phyloP scores from a whole-genome alignment of 2,329 filamentous ascomycete species.

The Aspergillus sclerotialis region DNA sequence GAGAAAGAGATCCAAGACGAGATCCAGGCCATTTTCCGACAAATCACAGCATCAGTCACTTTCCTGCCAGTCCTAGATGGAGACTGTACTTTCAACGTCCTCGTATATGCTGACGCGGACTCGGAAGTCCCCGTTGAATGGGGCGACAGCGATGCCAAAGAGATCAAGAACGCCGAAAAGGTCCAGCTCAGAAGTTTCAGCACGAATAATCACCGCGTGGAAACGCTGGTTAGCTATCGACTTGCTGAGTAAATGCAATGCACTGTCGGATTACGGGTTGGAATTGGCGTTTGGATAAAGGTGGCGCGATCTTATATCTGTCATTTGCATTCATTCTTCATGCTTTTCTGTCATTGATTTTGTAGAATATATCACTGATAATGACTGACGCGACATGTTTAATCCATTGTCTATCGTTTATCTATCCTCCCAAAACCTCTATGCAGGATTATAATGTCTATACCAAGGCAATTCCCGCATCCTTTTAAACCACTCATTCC shows the following conservation, averaged over 20 bases:
- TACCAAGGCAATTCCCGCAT: slow-evolving; percentile 27
- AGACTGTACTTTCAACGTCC: slow-evolving; percentile 96
- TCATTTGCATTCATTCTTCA: slow-evolving; percentile 10
- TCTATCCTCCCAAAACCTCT: too few species aligned
- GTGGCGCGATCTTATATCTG: too few species aligned
- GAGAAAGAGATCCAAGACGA: slow-evolving; percentile 91
- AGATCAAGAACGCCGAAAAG: slow-evolving; percentile 89
- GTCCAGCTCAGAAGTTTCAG: slow-evolving; percentile 95
- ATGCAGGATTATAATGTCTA: too few species aligned
- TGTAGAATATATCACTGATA: slow-evolving; percentile 1
- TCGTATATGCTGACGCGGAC: slow-evolving; percentile 95
- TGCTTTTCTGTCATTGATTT: slow-evolving; percentile 1
- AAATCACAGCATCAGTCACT: slow-evolving; percentile 95
- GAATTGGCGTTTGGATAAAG: slow-evolving; percentile 8
- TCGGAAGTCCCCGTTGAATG: slow-evolving; percentile 96
- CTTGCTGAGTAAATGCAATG: slow-evolving; percentile 29
- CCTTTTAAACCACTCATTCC: slow-evolving; percentile 20
- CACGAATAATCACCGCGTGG: slow-evolving; percentile 87
- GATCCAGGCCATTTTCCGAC: slow-evolving; percentile 93
- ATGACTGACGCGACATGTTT: slow-evolving; percentile 11
- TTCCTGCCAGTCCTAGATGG: slow-evolving; percentile 91
- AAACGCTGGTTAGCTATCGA: slow-evolving; percentile 91
- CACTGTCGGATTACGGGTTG: slow-evolving; percentile 12
- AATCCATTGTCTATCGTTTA: neutral
- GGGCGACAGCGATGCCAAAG: slow-evolving; percentile 97